phyloP scores from a whole-genome alignment of 2,329 filamentous ascomycete species.

The Exserohilum turcica region DNA sequence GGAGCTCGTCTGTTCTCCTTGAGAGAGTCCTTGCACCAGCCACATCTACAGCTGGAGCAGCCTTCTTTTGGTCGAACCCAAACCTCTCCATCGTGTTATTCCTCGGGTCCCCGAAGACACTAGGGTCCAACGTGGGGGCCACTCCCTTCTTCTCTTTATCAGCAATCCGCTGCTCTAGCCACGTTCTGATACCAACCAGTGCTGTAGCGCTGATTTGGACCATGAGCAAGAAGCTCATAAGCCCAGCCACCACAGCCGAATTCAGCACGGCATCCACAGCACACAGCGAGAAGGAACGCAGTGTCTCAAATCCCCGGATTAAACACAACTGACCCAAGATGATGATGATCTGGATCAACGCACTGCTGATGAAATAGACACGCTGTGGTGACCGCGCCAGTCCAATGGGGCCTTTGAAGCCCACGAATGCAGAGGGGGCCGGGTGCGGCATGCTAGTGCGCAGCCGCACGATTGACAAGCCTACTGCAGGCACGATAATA shows the following conservation, averaged over 20 bases:
- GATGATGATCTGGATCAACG: constrained; percentile 25
- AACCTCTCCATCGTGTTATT: constrained; percentile 28
- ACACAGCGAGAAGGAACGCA: constrained; percentile 35
- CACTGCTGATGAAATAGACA: constrained; percentile 29
- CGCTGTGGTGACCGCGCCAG: constrained; percentile 31
- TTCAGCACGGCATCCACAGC: constrained; percentile 34
- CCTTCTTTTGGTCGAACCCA: constrained; percentile 20
- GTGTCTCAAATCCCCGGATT: constrained; percentile 27
- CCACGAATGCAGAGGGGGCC: constrained; percentile 21
- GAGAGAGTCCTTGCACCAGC: constrained; percentile 5
- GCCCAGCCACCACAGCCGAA: constrained; percentile 18
- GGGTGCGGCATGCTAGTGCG: constrained; percentile 29
- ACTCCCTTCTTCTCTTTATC: constrained; percentile 13
- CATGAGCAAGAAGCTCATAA: constrained; percentile 26
- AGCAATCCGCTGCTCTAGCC: constrained; percentile 37
- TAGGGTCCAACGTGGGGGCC: background rate
- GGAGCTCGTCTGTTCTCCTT: constrained; percentile 22
- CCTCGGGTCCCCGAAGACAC: background rate
- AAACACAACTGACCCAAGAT: constrained; percentile 27
- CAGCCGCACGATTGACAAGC: constrained; percentile 25
- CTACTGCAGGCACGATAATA: constrained; percentile 25
- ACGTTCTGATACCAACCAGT: constrained; percentile 27
- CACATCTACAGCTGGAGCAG: constrained; percentile 11
- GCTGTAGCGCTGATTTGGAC: constrained; percentile 28
- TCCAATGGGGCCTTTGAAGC: constrained; percentile 26